phyloP scores from a whole-genome alignment of 2,329 filamentous ascomycete species.

The Claviceps spartinae region DNA sequence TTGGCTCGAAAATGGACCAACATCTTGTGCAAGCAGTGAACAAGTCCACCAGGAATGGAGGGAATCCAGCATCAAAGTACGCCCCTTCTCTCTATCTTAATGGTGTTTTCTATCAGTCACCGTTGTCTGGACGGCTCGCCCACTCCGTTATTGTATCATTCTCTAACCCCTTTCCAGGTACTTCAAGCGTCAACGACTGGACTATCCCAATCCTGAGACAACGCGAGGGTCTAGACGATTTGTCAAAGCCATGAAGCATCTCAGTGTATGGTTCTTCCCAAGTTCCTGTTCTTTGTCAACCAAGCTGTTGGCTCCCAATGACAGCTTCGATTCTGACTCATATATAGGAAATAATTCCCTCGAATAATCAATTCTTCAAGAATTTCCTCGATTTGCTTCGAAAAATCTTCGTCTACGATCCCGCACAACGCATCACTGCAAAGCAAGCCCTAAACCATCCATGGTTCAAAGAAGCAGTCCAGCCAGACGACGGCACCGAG shows the following conservation, averaged over 20 bases:
- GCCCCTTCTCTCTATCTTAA: conserved; percentile 7
- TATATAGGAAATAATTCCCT: conserved; percentile 38
- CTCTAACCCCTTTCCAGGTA: conserved; percentile 31
- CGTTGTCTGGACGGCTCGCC: background rate
- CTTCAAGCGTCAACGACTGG: conserved; percentile 51
- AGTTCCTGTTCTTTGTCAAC: background rate
- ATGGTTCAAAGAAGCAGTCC: conserved; percentile 44
- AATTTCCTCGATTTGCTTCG: conserved; percentile 44
- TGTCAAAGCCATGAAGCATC: conserved; percentile 58
- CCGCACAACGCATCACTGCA: conserved; percentile 43
- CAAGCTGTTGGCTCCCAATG: background rate
- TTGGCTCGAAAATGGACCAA: conserved; percentile 43
- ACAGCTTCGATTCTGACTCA: background rate
- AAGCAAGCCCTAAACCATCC: conserved; percentile 45
- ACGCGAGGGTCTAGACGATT: conserved; percentile 51
- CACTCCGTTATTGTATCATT: background rate
- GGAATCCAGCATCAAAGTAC: conserved; percentile 52
- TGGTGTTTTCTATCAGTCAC: background rate
- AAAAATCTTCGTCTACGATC: conserved; percentile 50
- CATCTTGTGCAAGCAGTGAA: conserved; percentile 36
- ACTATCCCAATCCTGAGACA: conserved; percentile 51
- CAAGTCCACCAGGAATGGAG: conserved; percentile 39
- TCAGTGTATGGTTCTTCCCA: conserved; percentile 35
- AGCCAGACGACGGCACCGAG: conserved; percentile 49
- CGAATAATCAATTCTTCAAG: conserved; percentile 36